Base-by-base conservation (phyloP, 1,284 basidiomycete species). In the Pseudozyma hubeiensis region DNA sequence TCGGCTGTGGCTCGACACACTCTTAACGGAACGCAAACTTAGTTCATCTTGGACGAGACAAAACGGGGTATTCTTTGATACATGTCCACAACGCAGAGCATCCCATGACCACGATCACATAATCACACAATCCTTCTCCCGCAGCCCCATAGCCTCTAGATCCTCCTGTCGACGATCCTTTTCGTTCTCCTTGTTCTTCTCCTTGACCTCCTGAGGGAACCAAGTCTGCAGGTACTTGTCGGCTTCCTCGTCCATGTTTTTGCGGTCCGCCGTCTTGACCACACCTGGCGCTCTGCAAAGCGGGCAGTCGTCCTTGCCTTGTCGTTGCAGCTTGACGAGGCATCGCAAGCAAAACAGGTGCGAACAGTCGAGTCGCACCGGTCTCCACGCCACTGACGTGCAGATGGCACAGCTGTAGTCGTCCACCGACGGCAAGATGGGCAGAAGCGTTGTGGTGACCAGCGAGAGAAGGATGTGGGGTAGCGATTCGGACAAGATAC, bases 261-360 rank as follows among this genome's bases (percentile, higher is more conserved):
- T 44, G 5, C 66, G 67, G 48, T 83, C 81, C 13, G 82, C 82
- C n/a, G 66, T 75, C 54, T 63, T 66, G 44, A 84, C 82, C 3
- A 65, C 81, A 29, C 70, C 63, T 11, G 67, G 66, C 1, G 77
- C 64, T 4, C 82, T 61, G 84, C 95, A 98, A 82, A 97, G 88
- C 1, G 95, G 95, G 84, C 95, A 98, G 70, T 91, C 87, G 11
- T 87, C 89, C 77, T 91, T 90, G 0, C 90, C 89, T 14, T 91
- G 87, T 80, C 92, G 92, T 86, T 98, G 95, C 89, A 98, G 91
- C 86, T 97, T 97, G 50, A 94, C 93, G 16, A 98, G 87, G 84
- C 94, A 97, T 52, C 90, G 88, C 61, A 89, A 92, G 78, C 94
- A 97, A 85, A 97, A 97, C n/a, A 96, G 86, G 84, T 97, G 95